Evolutionary conservation across 1,284 basidiomycete species (phyloP), one percentile per base, ranked within the genome.

Genomic region (Ceratobasidium sp.): DNA sequence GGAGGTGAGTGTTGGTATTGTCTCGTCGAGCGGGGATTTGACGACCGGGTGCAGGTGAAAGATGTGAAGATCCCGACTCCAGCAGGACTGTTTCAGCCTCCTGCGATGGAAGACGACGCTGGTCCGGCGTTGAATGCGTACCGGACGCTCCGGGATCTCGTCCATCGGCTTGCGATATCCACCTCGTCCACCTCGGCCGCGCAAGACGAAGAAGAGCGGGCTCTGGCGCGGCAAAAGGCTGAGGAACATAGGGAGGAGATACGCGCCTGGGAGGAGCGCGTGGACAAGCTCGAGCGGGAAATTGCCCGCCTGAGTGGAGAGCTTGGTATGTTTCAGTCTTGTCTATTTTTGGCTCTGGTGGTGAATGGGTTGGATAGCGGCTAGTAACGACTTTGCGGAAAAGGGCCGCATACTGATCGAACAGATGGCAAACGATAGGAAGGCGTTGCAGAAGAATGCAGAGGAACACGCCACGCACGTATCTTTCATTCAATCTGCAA

Each of bases 121-220:
- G 56, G 63, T 14, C 59, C 58, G 21, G 42, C 48, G 6, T 21
- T 71, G 51, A 60, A 62, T 16, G 44, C 73, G n/a, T 66, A 74
- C 7, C 46, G 61, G 1, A 40, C 64, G 9, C 64, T 67, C 16
- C 64, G 64, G 9, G 64, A 67, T 30, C 51, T 67, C 0, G 56
- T 71, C 48, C 72, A 73, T 36, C 42, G 53, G 53, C 54, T 70
- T 28, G 38, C 46, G 30, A 28, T 70, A 11, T 56, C 64, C 9
- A 56, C 49, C 21, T 30, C 42, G 9, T 54, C 64, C 0, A 67
- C 30, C n/a, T 28, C 49, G 9, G 77, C 81, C 2, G 80, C 82
- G 18, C 78, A 79, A 36, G 77, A 78, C 48, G 85, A 85, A 74
- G 84, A 86, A 81, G 86, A 85, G 73, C 72, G 81, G 76, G 44